These are phyloP conservation scores for Alternaria triticimaculans DNA, from an alignment of 2,329 filamentous ascomycete genomes.

Conservation along the genomic window DNA sequence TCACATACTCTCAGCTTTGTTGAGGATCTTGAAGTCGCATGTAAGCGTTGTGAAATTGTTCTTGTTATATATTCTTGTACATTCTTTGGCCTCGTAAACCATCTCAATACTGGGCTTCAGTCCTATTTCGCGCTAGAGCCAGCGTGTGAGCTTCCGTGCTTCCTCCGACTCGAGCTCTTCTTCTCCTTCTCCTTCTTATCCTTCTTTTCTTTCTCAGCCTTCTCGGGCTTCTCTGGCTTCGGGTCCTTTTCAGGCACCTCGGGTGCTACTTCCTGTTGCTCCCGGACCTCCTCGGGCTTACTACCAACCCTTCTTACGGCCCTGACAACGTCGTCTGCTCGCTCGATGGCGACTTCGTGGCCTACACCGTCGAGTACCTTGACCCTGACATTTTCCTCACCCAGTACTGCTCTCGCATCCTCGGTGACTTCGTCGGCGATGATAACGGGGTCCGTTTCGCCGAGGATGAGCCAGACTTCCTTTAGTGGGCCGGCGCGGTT, in stretches of 20 bases:
- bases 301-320: slow-evolving; percentile 9
- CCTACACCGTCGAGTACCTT: slow-evolving; percentile 64
- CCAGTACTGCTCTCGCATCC: slow-evolving; percentile 66
- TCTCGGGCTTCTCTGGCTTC: background rate
- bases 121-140: slow-evolving; percentile 11
- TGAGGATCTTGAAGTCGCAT: background rate
- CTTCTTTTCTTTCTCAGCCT: slow-evolving; percentile 2
- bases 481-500: slow-evolving; percentile 46
- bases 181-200: slow-evolving; percentile 12
- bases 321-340: slow-evolving; percentile 63
- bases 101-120: background rate
- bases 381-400: slow-evolving; percentile 64
- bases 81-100: slow-evolving; percentile 1
- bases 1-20: background rate
- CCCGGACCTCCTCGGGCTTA: slow-evolving; percentile 2
- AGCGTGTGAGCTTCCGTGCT: slow-evolving; percentile 13
- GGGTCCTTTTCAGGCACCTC: background rate
- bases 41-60: background rate
- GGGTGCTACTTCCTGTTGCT: slow-evolving; percentile 2
- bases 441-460: slow-evolving; percentile 70
- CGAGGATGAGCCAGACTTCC: slow-evolving; percentile 71
- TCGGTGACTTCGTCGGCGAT: slow-evolving; percentile 67
- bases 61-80: slow-evolving; percentile 2
- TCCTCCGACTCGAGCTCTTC: slow-evolving; percentile 15
- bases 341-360: slow-evolving; percentile 73